Evolutionary conservation across 2,329 filamentous ascomycete species (phyloP), one percentile per base, ranked within the genome.

Genomic region (Leptosphaerulina australis): DNA sequence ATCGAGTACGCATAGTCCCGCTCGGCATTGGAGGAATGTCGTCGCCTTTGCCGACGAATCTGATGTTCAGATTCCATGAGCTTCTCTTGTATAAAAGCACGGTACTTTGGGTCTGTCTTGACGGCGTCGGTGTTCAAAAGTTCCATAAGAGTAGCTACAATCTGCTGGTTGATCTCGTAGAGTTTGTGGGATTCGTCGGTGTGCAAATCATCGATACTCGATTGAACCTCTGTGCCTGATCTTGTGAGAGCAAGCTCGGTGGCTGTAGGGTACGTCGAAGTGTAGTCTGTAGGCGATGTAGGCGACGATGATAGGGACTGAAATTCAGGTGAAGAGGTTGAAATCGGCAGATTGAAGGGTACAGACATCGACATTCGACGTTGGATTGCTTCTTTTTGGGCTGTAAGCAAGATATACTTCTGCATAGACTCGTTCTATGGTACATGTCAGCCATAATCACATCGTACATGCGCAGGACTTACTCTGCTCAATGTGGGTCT

Each of bases 31-130:
- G 71, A 72, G 8, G 69, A 72, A 12, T 71, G 68, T 26, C 72
- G 67, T 35, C 73, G 67, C 34, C 72, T 69, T 55, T 77, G 73
- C 44, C 71, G 65, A 45, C 74, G 75, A 41, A 79, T 72, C 63
- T 82, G 77, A 53, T 73, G 74, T 60, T 83, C 80, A 2, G 77
- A 75, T 45, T 82, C 79, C 77, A 83, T 81, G 36, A 83, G 68
- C 36, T 77, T 70, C 4, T 72, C 73, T 58, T 82, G 80, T 10
- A 82, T 75, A 78, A 79, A 82, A 12, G 68, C 67, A 30, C 80
- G 72, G 50, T 70, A 69, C 51, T 74, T 74, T 1, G 69, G 63
- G 63, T 82, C 79, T 8, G 69, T 62, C 30, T 73, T 74, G 3
- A 81, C 79, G 30, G 73, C 74, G 12, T 79, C 77, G 36, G 78